Evolutionary conservation across 2,329 filamentous ascomycete genomes (phyloP).

Genomic region (Trichothecium sympodiale): DNA sequence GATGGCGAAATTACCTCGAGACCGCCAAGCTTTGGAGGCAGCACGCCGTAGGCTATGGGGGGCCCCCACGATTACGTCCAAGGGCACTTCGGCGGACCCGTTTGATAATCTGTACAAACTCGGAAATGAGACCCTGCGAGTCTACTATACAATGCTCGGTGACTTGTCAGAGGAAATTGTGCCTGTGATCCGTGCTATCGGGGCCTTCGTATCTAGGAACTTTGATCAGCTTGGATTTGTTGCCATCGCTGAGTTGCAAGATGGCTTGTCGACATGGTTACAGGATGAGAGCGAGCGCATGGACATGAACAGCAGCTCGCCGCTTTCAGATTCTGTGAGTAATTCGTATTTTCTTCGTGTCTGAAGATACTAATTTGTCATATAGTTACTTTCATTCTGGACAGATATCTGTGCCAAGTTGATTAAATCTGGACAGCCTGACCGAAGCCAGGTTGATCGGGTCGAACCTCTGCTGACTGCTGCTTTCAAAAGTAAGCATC

Average conservation of each 20-base stretch:
- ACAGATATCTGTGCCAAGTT: conserved; percentile 31
- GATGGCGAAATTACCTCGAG: conserved; percentile 42
- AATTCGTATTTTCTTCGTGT: not conserved
- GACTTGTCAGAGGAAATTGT: conserved; percentile 22
- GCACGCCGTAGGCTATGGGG: conserved; percentile 56
- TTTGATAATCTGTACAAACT: conserved; percentile 57
- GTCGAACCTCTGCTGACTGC: conserved; percentile 45
- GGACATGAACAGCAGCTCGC: conserved; percentile 25
- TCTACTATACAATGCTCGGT: conserved; percentile 39
- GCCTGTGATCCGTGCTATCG: conserved; percentile 41
- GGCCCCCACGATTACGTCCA: conserved; percentile 14
- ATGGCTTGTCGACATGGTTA: conserved; percentile 52
- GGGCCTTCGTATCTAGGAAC: conserved; percentile 39
- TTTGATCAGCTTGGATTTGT: conserved; percentile 38
- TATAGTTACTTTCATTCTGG: conserved; percentile 39
- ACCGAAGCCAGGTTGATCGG: conserved; percentile 33
- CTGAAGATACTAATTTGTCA: conserved; percentile 13
- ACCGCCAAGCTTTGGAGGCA: conserved; percentile 52
- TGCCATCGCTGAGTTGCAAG: conserved; percentile 49
- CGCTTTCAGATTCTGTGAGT: conserved; percentile 34
- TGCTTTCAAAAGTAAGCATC: conserved; percentile 48
- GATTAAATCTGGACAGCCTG: conserved; percentile 20
- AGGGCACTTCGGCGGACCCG: conserved; percentile 44
- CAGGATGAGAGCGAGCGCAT: conserved; percentile 40
- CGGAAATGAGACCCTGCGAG: conserved; percentile 38